Conservation (phyloP, 2,329 filamentous ascomycete genomes). For the Zymoseptoria passerinii region DNA sequence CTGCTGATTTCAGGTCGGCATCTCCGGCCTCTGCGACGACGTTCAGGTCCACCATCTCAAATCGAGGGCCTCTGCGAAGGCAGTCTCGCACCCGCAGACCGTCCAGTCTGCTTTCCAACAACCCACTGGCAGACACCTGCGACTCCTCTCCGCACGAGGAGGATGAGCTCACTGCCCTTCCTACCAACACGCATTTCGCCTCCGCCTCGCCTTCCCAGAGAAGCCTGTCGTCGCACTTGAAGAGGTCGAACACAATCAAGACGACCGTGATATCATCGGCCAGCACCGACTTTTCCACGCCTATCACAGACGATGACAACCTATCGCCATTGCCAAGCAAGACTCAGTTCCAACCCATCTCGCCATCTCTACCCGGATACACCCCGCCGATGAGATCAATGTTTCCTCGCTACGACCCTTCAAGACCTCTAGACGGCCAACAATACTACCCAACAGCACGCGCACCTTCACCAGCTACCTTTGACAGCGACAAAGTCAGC, state of each 20-base stretch:
- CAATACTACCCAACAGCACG: constrained; percentile 58
- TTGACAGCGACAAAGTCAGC: constrained; percentile 51
- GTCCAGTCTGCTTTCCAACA: constrained; percentile 11
- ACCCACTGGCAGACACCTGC: constrained; percentile 1
- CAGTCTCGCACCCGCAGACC: constrained; percentile 14
- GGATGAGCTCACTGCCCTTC: constrained; percentile 21
- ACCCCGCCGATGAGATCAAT: constrained; percentile 56
- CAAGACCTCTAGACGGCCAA: constrained; percentile 57
- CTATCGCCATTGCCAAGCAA: constrained; percentile 21
- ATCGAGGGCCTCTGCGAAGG: constrained; percentile 3
- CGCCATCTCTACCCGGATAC: constrained; percentile 7
- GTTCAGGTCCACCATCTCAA: neutral
- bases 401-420: constrained; percentile 66
- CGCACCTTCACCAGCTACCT: constrained; percentile 52
- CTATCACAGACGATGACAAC: constrained; percentile 14
- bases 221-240: constrained; percentile 9
- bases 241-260: constrained; percentile 6
- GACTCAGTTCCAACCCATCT: constrained; percentile 12
- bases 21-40: neutral
- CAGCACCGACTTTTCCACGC: constrained; percentile 6
- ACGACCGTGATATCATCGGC: neutral
- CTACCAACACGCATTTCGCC: constrained; percentile 19
- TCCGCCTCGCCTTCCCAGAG: constrained; percentile 10
- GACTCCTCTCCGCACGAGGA: constrained; percentile 9
- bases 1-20: neutral